Conservation (phyloP, 805 yeast genomes). For the Wickerhamiella alocasiicola region DNA sequence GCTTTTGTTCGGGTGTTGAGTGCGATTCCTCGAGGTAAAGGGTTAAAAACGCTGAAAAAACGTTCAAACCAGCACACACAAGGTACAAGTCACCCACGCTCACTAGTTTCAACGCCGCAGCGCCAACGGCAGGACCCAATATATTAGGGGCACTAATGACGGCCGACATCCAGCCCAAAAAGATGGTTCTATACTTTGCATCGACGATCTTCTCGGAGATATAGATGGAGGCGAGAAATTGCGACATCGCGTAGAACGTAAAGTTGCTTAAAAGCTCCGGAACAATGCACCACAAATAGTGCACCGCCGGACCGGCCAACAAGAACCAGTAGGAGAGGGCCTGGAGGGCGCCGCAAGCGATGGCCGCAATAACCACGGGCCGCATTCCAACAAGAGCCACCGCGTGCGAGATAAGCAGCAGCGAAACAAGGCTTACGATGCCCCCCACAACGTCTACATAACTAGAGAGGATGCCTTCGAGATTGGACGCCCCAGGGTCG, state of each 20-base stretch:
- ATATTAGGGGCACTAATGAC: neutral
- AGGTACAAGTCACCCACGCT: neutral
- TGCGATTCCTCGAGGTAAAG: neutral
- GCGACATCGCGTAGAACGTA: neutral
- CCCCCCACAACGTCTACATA: constrained; percentile 3
- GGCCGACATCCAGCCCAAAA: constrained; percentile 6
- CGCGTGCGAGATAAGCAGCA: neutral
- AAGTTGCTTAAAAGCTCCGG: neutral
- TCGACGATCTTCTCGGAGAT: neutral
- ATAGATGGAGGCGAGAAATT: neutral
- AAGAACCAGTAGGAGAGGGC: neutral
- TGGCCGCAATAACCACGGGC: neutral
- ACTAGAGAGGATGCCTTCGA: neutral
- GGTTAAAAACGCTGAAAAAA: neutral
- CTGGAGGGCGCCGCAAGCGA: neutral
- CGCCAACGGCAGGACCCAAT: constrained; percentile 1
- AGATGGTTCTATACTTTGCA: neutral
- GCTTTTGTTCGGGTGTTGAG: neutral
- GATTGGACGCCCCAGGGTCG: neutral
- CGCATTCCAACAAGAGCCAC: neutral
- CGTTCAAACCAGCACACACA: neutral
- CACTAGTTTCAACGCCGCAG: neutral
- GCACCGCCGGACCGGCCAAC: neutral
- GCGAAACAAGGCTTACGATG: neutral
- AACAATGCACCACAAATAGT: constrained; percentile 1